Conservation (phyloP, 768 basidiomycete genomes). For the Hirschioporus abietinus region DNA sequence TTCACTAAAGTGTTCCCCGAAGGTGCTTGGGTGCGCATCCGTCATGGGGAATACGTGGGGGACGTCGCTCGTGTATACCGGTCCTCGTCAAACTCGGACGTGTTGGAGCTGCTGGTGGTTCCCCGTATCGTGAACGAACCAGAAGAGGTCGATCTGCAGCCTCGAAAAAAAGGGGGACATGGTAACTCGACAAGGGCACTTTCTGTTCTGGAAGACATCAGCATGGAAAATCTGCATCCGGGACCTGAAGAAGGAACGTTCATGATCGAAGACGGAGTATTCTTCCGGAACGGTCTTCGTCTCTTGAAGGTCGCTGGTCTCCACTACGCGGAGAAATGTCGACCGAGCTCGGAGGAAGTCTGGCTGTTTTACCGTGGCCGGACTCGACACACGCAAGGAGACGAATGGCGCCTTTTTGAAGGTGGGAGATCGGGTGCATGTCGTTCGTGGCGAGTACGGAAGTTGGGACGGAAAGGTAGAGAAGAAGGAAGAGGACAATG, state of each 20-base stretch:
- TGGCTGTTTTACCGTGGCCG: not conserved
- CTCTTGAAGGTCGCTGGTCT: not conserved
- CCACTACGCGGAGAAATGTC: not conserved
- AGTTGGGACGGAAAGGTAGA: not conserved
- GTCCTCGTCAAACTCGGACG: not conserved
- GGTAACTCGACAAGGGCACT: too few relatives aligned
- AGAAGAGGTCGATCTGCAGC: not conserved
- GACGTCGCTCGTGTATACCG: not conserved
- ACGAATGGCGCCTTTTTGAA: not conserved
- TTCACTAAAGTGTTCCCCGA: not conserved
- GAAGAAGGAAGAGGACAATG: not conserved
- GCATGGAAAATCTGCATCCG: not conserved
- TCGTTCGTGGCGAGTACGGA: not conserved
- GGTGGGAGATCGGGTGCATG: not conserved
- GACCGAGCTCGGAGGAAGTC: not conserved
- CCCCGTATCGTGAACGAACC: not conserved
- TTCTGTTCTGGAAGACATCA: not conserved
- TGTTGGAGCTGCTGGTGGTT: not conserved
- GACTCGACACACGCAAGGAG: not conserved
- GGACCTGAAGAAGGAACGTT: not conserved
- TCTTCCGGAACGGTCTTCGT: not conserved
- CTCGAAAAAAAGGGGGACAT: not conserved
- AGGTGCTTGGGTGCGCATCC: not conserved
- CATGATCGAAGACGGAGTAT: not conserved
- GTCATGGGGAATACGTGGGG: not conserved